These are phyloP conservation scores for Aspergillus mulundensis DNA, from an alignment of 495 filamentous ascomycete genomes.

Conservation along the genomic window DNA sequence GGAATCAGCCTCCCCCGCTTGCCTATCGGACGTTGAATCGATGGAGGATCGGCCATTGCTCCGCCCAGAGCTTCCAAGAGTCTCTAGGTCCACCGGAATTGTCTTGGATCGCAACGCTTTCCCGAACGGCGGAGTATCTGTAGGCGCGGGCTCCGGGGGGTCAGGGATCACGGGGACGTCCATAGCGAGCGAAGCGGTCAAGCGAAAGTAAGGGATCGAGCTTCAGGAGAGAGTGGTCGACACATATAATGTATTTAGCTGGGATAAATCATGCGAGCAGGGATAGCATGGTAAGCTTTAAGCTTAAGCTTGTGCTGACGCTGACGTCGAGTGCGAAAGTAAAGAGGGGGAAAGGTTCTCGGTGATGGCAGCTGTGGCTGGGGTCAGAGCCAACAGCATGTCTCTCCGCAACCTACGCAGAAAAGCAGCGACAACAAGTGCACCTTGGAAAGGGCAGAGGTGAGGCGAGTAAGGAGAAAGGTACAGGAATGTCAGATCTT, in stretches of 20 bases:
- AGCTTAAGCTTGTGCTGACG: neutral
- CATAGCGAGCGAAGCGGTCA: conserved; percentile 20
- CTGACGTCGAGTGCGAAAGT: neutral
- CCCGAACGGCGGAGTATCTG: conserved; percentile 23
- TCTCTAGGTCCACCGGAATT: conserved; percentile 32
- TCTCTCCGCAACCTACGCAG: neutral
- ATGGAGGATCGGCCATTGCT: conserved; percentile 44
- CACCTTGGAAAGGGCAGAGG: neutral
- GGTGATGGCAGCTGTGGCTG: conserved; percentile 4
- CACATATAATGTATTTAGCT: neutral
- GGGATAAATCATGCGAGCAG: neutral
- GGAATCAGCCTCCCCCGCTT: conserved; percentile 37
- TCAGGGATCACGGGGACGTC: conserved; percentile 25
- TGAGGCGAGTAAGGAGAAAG: neutral
- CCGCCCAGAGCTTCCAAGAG: conserved; percentile 30
- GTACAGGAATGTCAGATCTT: neutral
- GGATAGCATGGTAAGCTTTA: neutral
- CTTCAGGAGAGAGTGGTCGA: neutral
- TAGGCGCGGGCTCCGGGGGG: conserved; percentile 19
- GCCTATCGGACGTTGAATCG: conserved; percentile 41
- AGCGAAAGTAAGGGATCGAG: neutral
- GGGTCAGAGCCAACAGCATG: conserved; percentile 5
- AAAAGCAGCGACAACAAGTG: neutral
- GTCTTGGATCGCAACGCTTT: conserved; percentile 33
- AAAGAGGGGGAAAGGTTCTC: conserved; percentile 1